These are phyloP conservation scores for Ilex paraguariensis DNA, from an alignment of 305 asterid species.

Conservation along the genomic window DNA sequence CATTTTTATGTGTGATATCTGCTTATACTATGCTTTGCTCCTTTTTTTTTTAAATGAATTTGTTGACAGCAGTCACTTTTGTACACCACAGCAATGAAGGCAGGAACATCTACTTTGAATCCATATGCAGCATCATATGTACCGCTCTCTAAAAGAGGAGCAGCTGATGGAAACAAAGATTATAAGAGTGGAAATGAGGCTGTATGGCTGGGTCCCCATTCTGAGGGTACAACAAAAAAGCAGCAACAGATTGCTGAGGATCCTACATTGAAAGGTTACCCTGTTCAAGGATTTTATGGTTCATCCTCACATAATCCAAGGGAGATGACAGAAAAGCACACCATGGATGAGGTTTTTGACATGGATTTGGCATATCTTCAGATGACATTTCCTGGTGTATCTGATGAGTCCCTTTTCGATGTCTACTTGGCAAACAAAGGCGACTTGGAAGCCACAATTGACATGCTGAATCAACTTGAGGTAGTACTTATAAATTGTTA, in stretches of 20 bases:
- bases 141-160: conserved; percentile 63
- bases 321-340: conserved; percentile 31
- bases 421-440: conserved; percentile 56
- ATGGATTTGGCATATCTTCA: conserved; percentile 72
- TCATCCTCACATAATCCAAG: conserved; percentile 41
- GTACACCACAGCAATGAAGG: conserved; percentile 53
- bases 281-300: conserved; percentile 37
- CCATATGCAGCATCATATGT: conserved; percentile 77
- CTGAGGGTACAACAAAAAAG: conserved; percentile 26
- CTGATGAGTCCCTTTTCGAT: conserved; percentile 65
- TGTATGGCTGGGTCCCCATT: conserved; percentile 31
- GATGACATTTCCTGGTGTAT: conserved; percentile 73
- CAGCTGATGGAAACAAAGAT: conserved; percentile 28
- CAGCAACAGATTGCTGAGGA: conserved; percentile 29
- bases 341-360: conserved; percentile 43
- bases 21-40: too few relatives aligned
- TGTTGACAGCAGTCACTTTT: conserved; percentile 10
- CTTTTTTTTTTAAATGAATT: background rate
- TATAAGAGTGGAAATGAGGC: conserved; percentile 33
- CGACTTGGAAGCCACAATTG: conserved; percentile 70
- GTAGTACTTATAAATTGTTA: conserved; percentile 26
- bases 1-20: too few relatives aligned
- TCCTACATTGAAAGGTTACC: conserved; percentile 23
- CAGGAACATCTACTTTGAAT: conserved; percentile 61
- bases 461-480: conserved; percentile 81